Evolutionary conservation across 148 eudicot genomes (phyloP), one percentile per base, ranked within the genome.

Genomic region (Rhododendron kiyosumense): DNA sequence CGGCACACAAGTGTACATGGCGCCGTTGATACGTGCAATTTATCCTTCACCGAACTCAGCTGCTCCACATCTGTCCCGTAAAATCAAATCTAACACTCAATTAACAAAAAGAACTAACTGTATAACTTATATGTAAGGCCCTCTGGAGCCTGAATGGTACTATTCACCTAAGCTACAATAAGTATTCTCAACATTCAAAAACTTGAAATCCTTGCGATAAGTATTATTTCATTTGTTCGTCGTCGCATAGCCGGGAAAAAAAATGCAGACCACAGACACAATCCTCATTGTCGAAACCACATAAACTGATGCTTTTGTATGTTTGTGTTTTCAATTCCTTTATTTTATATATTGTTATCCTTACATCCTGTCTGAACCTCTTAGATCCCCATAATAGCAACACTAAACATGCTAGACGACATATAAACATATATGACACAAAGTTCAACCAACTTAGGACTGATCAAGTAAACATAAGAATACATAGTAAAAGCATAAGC

Each of bases 11-110:
- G 90, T 54, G 81, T 87, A 3, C 89, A 84, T 34, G 94, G 99
- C 24, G 91, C 59, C 13, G 92, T 94, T 9, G 98, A 96, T 3
- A 95, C 93, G 52, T 96, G 99, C 88, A 96, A 84, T 18, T 93
- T 95, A 91, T 95, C 98, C 89, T 96, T 96, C 81, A 95, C 96
- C 5, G 86, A 85, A 81, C 91, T 91, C 92, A 96, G 52, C 41
- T 96, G 96, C 88, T 89, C 94, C 57, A 28, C 18, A 88, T 96
- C 99, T 94, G 80, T 65, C 49, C 81, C 34, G 63, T 22, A 83
- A 81, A 41, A 28, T 5, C 57, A 76, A 49, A 34, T 32, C 48
- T 52, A 77, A 12, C 24, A 18, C 30, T 41, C 26, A 46, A 46
- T 78, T 46, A n/a, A 46, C 26, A n/a, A 15, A 22, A 78, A 41